Base-by-base conservation (phyloP, 768 basidiomycete genomes). In the Lenzites betulinus region DNA sequence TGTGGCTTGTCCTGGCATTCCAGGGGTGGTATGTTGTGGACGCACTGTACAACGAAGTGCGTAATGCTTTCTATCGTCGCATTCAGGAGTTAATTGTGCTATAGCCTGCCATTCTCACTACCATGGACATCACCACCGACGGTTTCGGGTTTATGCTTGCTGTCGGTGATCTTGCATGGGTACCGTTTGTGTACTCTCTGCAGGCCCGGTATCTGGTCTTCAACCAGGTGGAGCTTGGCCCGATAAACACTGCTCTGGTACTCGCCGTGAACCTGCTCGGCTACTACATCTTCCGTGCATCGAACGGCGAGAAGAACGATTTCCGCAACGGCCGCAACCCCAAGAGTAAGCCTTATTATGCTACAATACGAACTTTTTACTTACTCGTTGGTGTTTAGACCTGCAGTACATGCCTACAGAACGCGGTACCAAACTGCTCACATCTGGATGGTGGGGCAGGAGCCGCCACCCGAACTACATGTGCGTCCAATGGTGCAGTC, bases 81-180 rank as follows among this genome's bases (percentile, higher is more conserved):
- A 13, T 22, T 1, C 22, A 18, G 38, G n/a, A 39, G 38, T 18
- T 60, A 36, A 22, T 15, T 5, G 0, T 12, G 1, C 1, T 35
- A 7, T 65, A 97, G 93, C 83, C 91, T 1, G 89, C 92, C 11
- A 82, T 99, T 64, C 81, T 98, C 58, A 95, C 93, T 1, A 94
- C 90, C 3, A 99, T 99, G 92, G 97, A 99, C 70, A 95, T 99
- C 70, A 95, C 89, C 3, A 92, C 91, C 12, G 97, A 99, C 67
- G 97, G 97, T 12, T 98, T 98, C 69, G 97, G 97, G 7, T 98
- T 95, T 82, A 99, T 99, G 97, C 88, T 99, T 28, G 76, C 93
- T 5, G 83, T 96, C 48, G 96, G 97, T 42, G 94, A 98, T 70
- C 83, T 98, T 28, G 75, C 87, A 20, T 98, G 93, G 90, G 92